A percentile compares a stretch with the other conserved stretches of the same genome.
These are phyloP conservation scores for Corynespora cassiicola DNA, from an alignment of 2,329 filamentous ascomycete genomes.

Conservation along the genomic window DNA sequence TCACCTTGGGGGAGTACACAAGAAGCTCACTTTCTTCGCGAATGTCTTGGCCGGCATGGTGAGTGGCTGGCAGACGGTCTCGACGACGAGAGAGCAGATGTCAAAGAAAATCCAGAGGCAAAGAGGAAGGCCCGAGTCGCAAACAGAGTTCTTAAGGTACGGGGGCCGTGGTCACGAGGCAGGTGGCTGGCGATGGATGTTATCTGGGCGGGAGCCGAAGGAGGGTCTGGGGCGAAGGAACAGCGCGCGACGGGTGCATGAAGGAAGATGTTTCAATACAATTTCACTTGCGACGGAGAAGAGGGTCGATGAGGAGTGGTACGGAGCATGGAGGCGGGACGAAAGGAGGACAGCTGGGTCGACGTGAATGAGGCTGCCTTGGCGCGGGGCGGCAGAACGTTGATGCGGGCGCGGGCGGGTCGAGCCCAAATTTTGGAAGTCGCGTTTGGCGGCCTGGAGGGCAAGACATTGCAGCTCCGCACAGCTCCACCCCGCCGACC, in stretches of 20 bases:
- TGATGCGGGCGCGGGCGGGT: slow-evolving; percentile 16
- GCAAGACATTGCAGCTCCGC: slow-evolving; percentile 30
- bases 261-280: slow-evolving; percentile 21
- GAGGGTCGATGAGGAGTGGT: slow-evolving; percentile 19
- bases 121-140: slow-evolving; percentile 1
- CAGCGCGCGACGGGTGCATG: slow-evolving; percentile 13
- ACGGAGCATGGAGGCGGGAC: slow-evolving; percentile 36
- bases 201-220: slow-evolving; percentile 9
- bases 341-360: slow-evolving; percentile 15
- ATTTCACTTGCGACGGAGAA: slow-evolving; percentile 10
- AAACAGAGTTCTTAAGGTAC: slow-evolving; percentile 8
- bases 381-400: slow-evolving; percentile 20
- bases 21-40: slow-evolving; percentile 39
- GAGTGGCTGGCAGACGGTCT: too few relatives aligned
- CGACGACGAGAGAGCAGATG: slow-evolving; percentile 6
- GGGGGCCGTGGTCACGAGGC: slow-evolving; percentile 16
- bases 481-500: slow-evolving; percentile 15
- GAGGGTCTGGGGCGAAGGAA: slow-evolving; percentile 4
- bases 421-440: slow-evolving; percentile 35
- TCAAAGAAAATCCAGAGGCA: slow-evolving; percentile 5
- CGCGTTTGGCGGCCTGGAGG: slow-evolving; percentile 32
- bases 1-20: slow-evolving; percentile 9
- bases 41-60: slow-evolving; percentile 43
- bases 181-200: slow-evolving; percentile 5
- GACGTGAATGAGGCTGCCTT: slow-evolving; percentile 17